phyloP scores from a whole-genome alignment of 352 stramenopile species.

The Globisporangium paddicum region DNA sequence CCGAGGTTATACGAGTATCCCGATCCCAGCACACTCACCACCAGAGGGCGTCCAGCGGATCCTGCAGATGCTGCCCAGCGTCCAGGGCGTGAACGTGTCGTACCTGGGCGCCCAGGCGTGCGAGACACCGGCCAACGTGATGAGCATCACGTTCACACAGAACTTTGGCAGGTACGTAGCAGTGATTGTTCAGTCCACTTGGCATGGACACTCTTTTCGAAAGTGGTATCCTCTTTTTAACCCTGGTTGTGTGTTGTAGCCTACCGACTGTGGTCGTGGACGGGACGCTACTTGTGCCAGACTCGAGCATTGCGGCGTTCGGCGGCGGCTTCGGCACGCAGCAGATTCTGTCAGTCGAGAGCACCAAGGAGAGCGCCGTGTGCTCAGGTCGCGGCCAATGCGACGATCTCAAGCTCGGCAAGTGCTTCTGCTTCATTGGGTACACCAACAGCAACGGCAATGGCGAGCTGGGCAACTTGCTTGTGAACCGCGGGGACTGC shows the following conservation, averaged over 20 bases:
- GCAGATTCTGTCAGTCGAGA: conserved; percentile 32
- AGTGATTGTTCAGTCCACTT: background rate
- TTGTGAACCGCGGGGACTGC: conserved; percentile 64
- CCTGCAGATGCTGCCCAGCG: conserved; percentile 39
- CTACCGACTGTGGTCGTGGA: conserved; percentile 55
- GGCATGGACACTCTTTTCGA: background rate
- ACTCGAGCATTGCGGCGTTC: conserved; percentile 26
- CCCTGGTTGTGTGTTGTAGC: conserved; percentile 21
- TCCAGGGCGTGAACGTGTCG: conserved; percentile 48
- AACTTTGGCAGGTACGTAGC: conserved; percentile 73
- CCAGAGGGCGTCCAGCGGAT: conserved; percentile 24
- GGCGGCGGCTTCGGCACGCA: conserved; percentile 21
- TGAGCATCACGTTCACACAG: conserved; percentile 70
- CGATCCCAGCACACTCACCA: conserved; percentile 49
- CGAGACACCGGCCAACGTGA: conserved; percentile 55
- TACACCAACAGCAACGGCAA: conserved; percentile 67
- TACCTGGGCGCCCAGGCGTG: conserved; percentile 57
- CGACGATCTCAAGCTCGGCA: conserved; percentile 49
- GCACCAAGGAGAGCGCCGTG: conserved; percentile 63
- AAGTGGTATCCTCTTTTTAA: background rate
- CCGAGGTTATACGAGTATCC: conserved; percentile 49
- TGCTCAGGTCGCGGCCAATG: conserved; percentile 67
- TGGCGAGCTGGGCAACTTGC: conserved; percentile 32
- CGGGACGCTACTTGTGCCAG: conserved; percentile 20
- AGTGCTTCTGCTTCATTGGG: conserved; percentile 54